A percentile compares a stretch with the other conserved stretches of the same genome.
phyloP scores from a whole-genome alignment of 139 green algal genomes.

The Ulvella scutata region DNA sequence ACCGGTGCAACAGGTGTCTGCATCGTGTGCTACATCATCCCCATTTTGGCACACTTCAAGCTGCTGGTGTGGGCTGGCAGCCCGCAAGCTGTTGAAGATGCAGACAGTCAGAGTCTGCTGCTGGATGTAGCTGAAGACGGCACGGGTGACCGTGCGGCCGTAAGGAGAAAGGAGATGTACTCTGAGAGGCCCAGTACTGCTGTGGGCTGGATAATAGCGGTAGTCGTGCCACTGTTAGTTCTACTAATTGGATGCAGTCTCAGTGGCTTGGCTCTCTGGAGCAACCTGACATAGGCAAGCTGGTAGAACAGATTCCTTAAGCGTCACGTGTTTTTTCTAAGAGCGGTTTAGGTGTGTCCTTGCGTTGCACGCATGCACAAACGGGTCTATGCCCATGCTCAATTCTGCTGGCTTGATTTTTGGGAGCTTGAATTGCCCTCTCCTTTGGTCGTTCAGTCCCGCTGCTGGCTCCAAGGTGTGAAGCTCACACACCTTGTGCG shows the following conservation, averaged over 20 bases:
- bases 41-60: constrained; percentile 26
- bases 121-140: neutral
- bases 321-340: too few relatives aligned
- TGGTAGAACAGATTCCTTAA: too few relatives aligned
- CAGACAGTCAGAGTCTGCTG: neutral
- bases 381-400: too few relatives aligned
- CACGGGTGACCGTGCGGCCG: neutral
- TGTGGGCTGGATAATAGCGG: neutral
- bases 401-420: too few relatives aligned
- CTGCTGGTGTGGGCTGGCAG: neutral
- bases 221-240: neutral
- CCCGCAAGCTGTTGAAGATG: neutral
- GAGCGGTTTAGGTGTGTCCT: too few relatives aligned
- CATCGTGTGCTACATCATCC: constrained; percentile 45
- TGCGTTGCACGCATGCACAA: too few relatives aligned
- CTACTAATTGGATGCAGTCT: neutral
- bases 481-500: too few relatives aligned
- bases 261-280: neutral
- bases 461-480: too few relatives aligned
- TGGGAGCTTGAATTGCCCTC: too few relatives aligned
- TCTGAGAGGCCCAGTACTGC: neutral
- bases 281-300: too few relatives aligned
- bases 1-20: constrained; percentile 49
- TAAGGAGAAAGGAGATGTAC: neutral
- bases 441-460: too few relatives aligned